Evolutionary conservation across 2,329 filamentous ascomycete genomes (phyloP).

Genomic region (Botrytis paeoniae): DNA sequence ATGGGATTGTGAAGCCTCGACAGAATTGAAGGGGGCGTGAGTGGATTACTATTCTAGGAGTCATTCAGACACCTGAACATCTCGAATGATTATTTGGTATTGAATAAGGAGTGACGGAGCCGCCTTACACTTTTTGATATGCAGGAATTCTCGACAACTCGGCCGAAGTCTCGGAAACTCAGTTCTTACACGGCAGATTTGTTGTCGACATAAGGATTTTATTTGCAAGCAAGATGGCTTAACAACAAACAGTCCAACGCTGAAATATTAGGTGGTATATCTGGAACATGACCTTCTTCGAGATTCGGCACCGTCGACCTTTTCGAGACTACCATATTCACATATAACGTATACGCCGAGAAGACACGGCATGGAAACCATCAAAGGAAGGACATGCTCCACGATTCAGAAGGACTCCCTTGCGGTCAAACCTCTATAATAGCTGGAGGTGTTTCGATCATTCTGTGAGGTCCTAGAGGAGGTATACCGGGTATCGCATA

Average conservation of each 20-base stretch:
- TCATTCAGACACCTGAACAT: background rate
- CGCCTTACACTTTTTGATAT: background rate
- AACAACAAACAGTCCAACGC: conserved; percentile 64
- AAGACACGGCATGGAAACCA: background rate
- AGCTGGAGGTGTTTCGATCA: background rate
- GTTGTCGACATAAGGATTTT: conserved; percentile 35
- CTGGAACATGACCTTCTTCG: background rate
- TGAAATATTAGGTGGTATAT: conserved; percentile 86
- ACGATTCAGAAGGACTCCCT: too few species aligned
- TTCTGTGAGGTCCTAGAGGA: too few species aligned
- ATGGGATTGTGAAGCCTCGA: conserved; percentile 81
- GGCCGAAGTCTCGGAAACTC: background rate
- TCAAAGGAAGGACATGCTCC: background rate
- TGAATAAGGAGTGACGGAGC: background rate
- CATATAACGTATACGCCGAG: too few species aligned
- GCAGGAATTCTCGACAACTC: background rate
- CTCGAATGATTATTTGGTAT: background rate
- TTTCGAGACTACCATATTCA: too few species aligned
- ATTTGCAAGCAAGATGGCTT: conserved; percentile 32
- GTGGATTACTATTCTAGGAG: background rate
- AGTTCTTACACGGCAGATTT: conserved; percentile 25
- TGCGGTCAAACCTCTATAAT: background rate
- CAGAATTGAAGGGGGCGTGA: conserved; percentile 59
- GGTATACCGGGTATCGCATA: background rate
- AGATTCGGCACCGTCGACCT: background rate